These are phyloP conservation scores for Boletus reticulatus DNA, from an alignment of 768 basidiomycete genomes.

Conservation along the genomic window DNA sequence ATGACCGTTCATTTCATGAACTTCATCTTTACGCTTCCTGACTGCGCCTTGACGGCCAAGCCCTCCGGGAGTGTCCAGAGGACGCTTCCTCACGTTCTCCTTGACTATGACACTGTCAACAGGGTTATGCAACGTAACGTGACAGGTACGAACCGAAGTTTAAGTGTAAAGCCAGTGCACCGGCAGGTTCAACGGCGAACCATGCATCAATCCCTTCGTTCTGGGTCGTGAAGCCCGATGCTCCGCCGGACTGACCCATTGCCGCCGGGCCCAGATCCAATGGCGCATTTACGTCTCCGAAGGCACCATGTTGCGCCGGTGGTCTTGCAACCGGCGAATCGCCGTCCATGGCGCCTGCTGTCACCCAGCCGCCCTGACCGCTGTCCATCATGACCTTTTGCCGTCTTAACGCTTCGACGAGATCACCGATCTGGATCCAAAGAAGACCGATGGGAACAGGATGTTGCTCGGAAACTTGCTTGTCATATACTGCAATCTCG, in stretches of 20 bases:
- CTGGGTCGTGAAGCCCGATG: constrained; percentile 21
- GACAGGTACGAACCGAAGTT: constrained; percentile 77
- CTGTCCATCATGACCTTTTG: constrained; percentile 89
- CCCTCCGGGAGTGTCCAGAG: constrained; percentile 87
- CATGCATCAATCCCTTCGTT: constrained; percentile 91
- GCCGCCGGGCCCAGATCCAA: constrained; percentile 36
- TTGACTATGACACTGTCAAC: constrained; percentile 62
- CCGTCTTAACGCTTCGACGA: constrained; percentile 88
- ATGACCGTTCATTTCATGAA: constrained; percentile 99
- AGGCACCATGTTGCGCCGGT: constrained; percentile 49
- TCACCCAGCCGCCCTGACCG: constrained; percentile 93
- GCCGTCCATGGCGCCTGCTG: constrained; percentile 84
- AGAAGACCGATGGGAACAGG: constrained; percentile 90
- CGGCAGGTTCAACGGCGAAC: constrained; percentile 98
- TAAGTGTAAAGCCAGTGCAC: constrained; percentile 80
- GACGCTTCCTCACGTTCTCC: constrained; percentile 94
- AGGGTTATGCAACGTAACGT: not conserved
- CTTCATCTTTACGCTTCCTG: constrained; percentile 95
- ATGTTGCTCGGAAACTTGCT: constrained; percentile 75
- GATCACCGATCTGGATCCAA: constrained; percentile 92
- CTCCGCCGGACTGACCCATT: constrained; percentile 28
- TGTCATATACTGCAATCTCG: constrained; percentile 94
- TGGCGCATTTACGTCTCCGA: constrained; percentile 44
- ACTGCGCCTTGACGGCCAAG: constrained; percentile 98
- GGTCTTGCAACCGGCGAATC: constrained; percentile 47